Evolutionary conservation across 768 basidiomycete genomes (phyloP), one percentile per base, ranked within the genome.

Genomic region (Termitomyces sp.): DNA sequence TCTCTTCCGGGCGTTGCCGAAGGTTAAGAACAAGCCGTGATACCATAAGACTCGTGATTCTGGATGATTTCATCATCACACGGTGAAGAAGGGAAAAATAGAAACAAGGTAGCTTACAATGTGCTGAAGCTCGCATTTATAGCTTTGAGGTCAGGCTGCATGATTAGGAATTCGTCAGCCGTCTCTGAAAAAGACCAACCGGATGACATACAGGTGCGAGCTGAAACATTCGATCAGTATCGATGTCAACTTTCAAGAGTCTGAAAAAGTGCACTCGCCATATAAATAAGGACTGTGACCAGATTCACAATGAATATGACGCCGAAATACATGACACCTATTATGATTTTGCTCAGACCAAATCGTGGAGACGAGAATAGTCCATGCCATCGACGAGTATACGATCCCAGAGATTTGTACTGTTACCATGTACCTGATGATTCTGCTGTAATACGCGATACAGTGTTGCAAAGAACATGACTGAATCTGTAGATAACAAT

Each of bases 51-150:
- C 63, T 70, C 4, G 71, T 73, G 3, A 74, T 67, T 27, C 71
- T 72, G 29, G 2, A 31, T 16, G 18, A 12, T 39, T 5, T 27
- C 36, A 7, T 15, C n/a, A 22, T 35, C 9, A 16, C n/a, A n/a
- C n/a, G n/a, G 7, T 11, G 16, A 3, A n/a, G 29, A 27, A 23
- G 20, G 27, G n/a, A 39, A 32, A n/a, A n/a, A n/a, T n/a, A n/a
- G 18, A 6, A 2, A n/a, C 36, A 0, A 3, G 5, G 23, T 7
- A 3, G 46, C 69, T 53, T 50, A 72, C 73, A 72, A 40, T 7
- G 70, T 71, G 45, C 70, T 73, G 51, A 74, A 73, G 56, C 72
- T 72, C 13, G 72, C 73, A 39, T 71, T 71, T 3, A 73, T 60
- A 9, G 71, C 69, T 59, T 74, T 72, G 32, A 73, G 59, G 52